Evolutionary conservation across 1,284 basidiomycete genomes (phyloP), one percentile per base, ranked within the genome.

Genomic region (Papiliotrema nemorosa): DNA sequence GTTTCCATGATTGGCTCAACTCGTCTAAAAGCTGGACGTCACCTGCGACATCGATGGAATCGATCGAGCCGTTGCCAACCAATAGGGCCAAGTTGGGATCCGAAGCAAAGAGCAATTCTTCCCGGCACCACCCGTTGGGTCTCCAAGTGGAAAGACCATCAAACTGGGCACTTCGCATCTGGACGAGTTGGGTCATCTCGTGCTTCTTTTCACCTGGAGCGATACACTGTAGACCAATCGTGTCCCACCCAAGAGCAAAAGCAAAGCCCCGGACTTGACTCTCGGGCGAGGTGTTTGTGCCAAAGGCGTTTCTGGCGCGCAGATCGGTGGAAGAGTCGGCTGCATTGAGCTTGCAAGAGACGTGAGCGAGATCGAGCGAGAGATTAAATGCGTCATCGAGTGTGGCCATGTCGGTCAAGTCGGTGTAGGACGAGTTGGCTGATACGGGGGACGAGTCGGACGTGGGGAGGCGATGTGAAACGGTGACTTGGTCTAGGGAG

Each of bases 71-170:
- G 24, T 55, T 46, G 1, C 55, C 56, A 18, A 70, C 58, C 7
- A 70, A 44, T 18, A 74, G 45, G 2, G 64, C 58, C 14, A 69
- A 54, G 42, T 73, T 73, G 3, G 64, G 66, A 34, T 74, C 71
- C 18, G 55, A 57, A 10, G 61, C 52, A 44, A 73, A 74, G 9
- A 72, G 36, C 20, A 69, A 41, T 27, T 71, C 64, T 14, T 63
- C 60, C 7, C 63, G 42, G 2, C 53, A 59, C 67, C 69, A 73
- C 0, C 64, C 66, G 1, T 44, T 42, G 2, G 70, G 71, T 31
- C 64, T 39, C 69, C 72, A 73, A 0, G 67, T 67, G 0, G 66
- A 63, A 21, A 71, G 53, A 0, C 67, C 64, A 33, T 65, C 62
- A 20, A 71, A 50, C 13, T 66, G 58, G 2, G 66, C 65, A 37